Percentiles rank a stretch among this genome's conserved stretches.
These are phyloP conservation scores for Neostapfia colusana DNA, from an alignment of 176 grass and related monocot genomes.

Conservation along the genomic window DNA sequence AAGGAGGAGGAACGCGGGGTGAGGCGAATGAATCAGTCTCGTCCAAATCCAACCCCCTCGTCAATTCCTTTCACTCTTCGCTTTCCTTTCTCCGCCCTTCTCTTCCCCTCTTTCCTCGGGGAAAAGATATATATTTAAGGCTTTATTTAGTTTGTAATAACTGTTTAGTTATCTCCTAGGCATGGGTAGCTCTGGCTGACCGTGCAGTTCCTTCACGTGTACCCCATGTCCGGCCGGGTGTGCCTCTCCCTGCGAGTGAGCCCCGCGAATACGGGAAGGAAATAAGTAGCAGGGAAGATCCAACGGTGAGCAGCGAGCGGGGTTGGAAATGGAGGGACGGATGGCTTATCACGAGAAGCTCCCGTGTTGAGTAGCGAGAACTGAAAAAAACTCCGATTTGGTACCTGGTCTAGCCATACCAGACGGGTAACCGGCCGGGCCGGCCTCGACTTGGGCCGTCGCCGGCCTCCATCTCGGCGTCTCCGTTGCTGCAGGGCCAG, in stretches of 20 bases:
- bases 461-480: not conserved
- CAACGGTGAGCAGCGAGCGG: not conserved
- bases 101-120: slow-evolving; percentile 17
- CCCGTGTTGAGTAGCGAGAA: too few relatives aligned
- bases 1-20: not conserved
- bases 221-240: slow-evolving; percentile 24
- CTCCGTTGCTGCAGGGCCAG: not conserved
- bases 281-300: not conserved
- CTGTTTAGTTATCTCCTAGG: not conserved
- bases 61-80: slow-evolving; percentile 19
- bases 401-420: too few relatives aligned
- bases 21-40: slow-evolving; percentile 15
- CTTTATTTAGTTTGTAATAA: not conserved
- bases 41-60: slow-evolving; percentile 9
- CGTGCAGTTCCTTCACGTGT: not conserved
- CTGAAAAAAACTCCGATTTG: too few relatives aligned
- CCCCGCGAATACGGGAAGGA: not conserved
- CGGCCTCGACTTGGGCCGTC: too few relatives aligned
- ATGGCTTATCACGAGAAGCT: not conserved
- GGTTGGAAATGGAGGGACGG: not conserved
- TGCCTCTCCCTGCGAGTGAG: slow-evolving; percentile 16
- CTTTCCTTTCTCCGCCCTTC: slow-evolving; percentile 25
- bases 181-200: too few relatives aligned
- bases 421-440: too few relatives aligned
- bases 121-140: slow-evolving; percentile 19